Percentiles rank a stretch among this genome's conserved stretches.
phyloP scores from a whole-genome alignment of 208 protist genomes.

The Trypanosoma theileri region DNA sequence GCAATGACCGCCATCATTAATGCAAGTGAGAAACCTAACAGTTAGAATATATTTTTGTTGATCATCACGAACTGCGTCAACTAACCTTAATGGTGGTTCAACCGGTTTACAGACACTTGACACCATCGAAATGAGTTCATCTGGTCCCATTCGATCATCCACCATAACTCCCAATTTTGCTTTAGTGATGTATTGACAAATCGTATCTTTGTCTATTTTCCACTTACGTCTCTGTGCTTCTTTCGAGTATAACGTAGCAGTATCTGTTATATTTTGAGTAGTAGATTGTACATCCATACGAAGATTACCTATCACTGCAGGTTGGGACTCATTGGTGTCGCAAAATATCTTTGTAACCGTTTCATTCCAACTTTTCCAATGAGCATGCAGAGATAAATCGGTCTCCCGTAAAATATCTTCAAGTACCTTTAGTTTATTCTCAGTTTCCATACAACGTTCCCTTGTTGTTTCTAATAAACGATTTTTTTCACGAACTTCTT shows the following conservation, averaged over 20 bases:
- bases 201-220: slow-evolving; percentile 49
- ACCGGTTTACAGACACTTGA: slow-evolving; percentile 43
- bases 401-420: slow-evolving; percentile 61
- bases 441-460: slow-evolving; percentile 44
- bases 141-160: neutral
- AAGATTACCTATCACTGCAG: slow-evolving; percentile 33
- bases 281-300: slow-evolving; percentile 31
- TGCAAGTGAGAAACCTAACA: slow-evolving; percentile 58
- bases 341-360: slow-evolving; percentile 58
- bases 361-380: slow-evolving; percentile 73
- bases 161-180: slow-evolving; percentile 32
- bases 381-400: slow-evolving; percentile 47
- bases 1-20: slow-evolving; percentile 81
- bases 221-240: slow-evolving; percentile 62
- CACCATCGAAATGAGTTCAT: slow-evolving; percentile 23
- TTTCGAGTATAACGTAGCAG: slow-evolving; percentile 44
- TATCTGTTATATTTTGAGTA: slow-evolving; percentile 85
- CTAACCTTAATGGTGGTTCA: slow-evolving; percentile 56
- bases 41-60: slow-evolving; percentile 56
- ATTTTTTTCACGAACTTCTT: slow-evolving; percentile 76
- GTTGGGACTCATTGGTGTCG: slow-evolving; percentile 48
- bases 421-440: slow-evolving; percentile 40
- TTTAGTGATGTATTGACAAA: slow-evolving; percentile 47
- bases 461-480: slow-evolving; percentile 46
- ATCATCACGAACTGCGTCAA: slow-evolving; percentile 63